Conservation (phyloP, 768 basidiomycete species). For the Kondoa subrosea region DNA sequence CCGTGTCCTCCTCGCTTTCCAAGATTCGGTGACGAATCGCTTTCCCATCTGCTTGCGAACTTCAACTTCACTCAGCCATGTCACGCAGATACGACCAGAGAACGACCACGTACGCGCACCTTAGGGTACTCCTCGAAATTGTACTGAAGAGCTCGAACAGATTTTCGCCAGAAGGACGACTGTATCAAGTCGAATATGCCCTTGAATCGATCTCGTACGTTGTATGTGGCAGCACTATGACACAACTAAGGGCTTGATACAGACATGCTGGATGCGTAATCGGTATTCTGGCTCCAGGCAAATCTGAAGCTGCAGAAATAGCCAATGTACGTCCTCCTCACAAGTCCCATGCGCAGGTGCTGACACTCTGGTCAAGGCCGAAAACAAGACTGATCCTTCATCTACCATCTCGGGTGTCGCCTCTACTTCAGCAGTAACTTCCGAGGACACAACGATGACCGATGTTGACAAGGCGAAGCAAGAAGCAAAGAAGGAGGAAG, state of each 20-base stretch:
- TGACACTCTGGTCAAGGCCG: constrained; percentile 12
- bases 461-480: constrained; percentile 25
- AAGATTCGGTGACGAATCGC: too few species aligned
- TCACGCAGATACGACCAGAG: too few species aligned
- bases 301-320: constrained; percentile 24
- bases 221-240: constrained; percentile 26
- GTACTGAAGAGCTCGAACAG: constrained; percentile 44
- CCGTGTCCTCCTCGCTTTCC: too few species aligned
- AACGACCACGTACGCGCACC: too few species aligned
- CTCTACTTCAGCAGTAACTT: neutral
- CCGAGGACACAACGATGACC: constrained; percentile 17
- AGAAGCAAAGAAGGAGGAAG: constrained; percentile 23
- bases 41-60: too few species aligned
- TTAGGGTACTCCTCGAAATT: neutral
- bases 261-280: constrained; percentile 45
- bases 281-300: constrained; percentile 53
- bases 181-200: constrained; percentile 99
- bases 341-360: neutral
- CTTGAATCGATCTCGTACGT: constrained; percentile 98
- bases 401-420: constrained; percentile 6
- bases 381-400: constrained; percentile 15
- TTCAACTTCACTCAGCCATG: too few species aligned
- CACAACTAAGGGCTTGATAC: constrained; percentile 9
- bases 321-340: constrained; percentile 18
- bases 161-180: constrained; percentile 99